Conservation (phyloP, 352 stramenopile species). For the Halophytophthora batemanensis region DNA sequence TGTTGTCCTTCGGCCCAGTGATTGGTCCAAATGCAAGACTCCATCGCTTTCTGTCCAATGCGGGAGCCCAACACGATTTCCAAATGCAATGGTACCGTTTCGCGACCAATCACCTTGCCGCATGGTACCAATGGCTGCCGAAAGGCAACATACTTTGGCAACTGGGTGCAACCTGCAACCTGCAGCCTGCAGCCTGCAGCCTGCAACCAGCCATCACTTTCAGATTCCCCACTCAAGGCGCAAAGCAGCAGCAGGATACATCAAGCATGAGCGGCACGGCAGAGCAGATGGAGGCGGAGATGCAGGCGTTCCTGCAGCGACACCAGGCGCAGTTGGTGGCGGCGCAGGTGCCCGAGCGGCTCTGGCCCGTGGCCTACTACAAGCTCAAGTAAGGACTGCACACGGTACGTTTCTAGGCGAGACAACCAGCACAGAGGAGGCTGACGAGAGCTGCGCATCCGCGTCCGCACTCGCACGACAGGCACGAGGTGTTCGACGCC, state of each 20-base stretch:
- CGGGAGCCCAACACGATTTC: too few relatives aligned
- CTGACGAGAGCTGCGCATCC: neutral
- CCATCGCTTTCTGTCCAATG: too few relatives aligned
- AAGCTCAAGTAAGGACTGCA: constrained; percentile 39
- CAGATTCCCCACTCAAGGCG: too few relatives aligned
- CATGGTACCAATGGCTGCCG: neutral
- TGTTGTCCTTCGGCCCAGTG: too few relatives aligned
- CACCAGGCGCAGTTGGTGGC: constrained; percentile 43
- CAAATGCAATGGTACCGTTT: too few relatives aligned
- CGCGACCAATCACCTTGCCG: too few relatives aligned
- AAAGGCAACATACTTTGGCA: neutral
- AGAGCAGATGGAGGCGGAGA: constrained; percentile 30
- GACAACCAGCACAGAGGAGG: too few relatives aligned
- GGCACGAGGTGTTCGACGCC: constrained; percentile 45
- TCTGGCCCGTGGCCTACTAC: constrained; percentile 47
- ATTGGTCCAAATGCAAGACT: too few relatives aligned
- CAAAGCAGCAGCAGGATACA: neutral
- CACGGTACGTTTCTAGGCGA: too few relatives aligned
- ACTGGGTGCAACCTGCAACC: too few relatives aligned
- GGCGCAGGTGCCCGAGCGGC: constrained; percentile 32
- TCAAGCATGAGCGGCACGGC: constrained; percentile 2
- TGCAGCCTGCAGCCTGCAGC: too few relatives aligned
- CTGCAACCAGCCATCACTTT: too few relatives aligned
- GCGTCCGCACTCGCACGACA: constrained; percentile 11
- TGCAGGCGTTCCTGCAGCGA: constrained; percentile 38